Evolutionary conservation across 129 eudicot genomes (phyloP), one percentile per base, ranked within the genome.

Genomic region (Saposhnikovia divaricata): DNA sequence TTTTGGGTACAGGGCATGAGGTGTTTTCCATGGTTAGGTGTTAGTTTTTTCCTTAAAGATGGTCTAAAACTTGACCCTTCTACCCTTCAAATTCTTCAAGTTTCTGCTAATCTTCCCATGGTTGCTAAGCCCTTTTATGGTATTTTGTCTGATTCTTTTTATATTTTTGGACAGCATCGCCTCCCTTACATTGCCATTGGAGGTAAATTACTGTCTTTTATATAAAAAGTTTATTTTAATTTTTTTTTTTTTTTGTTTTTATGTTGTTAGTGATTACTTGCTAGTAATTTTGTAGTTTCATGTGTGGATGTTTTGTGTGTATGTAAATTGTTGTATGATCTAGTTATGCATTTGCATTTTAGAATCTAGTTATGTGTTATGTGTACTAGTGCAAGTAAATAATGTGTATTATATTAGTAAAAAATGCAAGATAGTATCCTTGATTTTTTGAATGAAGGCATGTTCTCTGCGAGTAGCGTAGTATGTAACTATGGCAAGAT

Each of bases 71-170:
- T 95, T 39, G 95, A 87, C 66, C 91, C 99, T 37, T 92, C 96
- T 3, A 85, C 96, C 46, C 76, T 95, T n/a, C 99, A 92, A 82
- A 89, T 90, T 74, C 89, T 95, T 14, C 97, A 86, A 79, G 90
- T 79, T 80, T 90, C 99, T 69, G 91, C 93, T n/a, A 95, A 87
- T 81, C 78, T 95, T 77, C 99, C 97, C 21, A 95, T 95, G 99
- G 96, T 92, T 39, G 97, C 93, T 3, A 95, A 95, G 78, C 97
- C 99, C 76, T 57, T 95, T 63, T 90, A 87, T 46, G 99, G 99
- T 28, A 83, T 95, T 48, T 71, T 95, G 48, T 95, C 99, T 3
- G 99, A 95, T 88, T 91, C 94, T 4, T 82, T 85, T 48, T 92
- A 89, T 65, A 59, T 95, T 75, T 80, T 57, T 63, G 96, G 94